Evolutionary conservation across 345 rosid species (phyloP), one percentile per base, ranked within the genome.

Genomic region (Gossypium ekmanianum): DNA sequence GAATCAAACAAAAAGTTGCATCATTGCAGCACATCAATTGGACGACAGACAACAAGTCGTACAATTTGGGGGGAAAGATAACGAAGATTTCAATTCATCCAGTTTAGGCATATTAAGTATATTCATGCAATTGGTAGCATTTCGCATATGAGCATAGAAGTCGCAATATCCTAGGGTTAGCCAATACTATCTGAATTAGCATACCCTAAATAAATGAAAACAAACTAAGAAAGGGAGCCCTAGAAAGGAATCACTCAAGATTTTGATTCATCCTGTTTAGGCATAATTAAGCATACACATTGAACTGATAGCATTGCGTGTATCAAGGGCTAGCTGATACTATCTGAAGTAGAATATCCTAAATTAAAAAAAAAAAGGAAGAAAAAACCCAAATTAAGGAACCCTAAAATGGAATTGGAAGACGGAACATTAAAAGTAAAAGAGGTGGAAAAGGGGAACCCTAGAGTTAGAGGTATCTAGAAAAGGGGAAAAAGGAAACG

Each of bases 211-310:
- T 27, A 24, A 1, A 6, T 7, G 22, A 17, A 34, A 34, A 3
- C 11, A 61, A 61, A 34, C 45, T 7, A 52, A 61, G 7, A 34
- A 34, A 50, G 51, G 29, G 39, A 29, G 52, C 16, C 66, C 66
- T 59, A 59, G 12, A 67, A 43, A 12, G 24, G 39, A 26, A 54
- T 2, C 39, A 34, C 7, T 13, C 61, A 22, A 57, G 29, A 59
- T 12, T 50, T 50, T 68, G 44, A 68, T 11, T 68, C 22, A 69
- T 26, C 56, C 4, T 27, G 45, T 69, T 69, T 69, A 27, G 59
- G 29, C 55, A 47, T 22, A 22, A 3, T 47, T 24, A 47, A 50
- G 43, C 1, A 68, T 22, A 68, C 41, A 14, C 56, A 68, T 13
- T 41, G 3, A 48, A 50, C 50, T 24, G 72, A 26, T 18, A 24